A percentile compares a stretch with the other conserved stretches of the same genome.
Conservation (phyloP, 345 rosid genomes). For the Tarenaya hassleriana region DNA sequence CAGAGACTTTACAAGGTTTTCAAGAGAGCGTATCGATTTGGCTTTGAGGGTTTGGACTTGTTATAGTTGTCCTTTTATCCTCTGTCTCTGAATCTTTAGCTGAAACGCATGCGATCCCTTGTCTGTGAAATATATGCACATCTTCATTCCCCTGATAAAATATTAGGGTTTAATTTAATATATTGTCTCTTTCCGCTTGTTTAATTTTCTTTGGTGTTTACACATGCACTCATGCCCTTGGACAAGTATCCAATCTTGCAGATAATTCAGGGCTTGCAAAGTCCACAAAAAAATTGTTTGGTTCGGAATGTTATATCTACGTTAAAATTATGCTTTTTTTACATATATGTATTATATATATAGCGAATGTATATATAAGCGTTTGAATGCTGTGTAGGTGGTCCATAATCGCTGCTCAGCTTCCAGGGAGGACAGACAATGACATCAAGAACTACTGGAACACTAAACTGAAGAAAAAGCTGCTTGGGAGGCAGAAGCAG, state of each 20-base stretch:
- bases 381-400: conserved; percentile 50
- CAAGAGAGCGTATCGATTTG: no score
- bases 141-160: conserved; percentile 10
- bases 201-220: conserved; percentile 20
- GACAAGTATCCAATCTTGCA: conserved; percentile 2
- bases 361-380: no score
- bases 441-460: conserved; percentile 98
- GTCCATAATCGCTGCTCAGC: conserved; percentile 98
- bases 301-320: no score
- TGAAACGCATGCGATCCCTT: conserved; percentile 25
- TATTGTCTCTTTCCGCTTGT: conserved; percentile 28
- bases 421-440: conserved; percentile 98
- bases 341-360: no score
- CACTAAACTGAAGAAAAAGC: conserved; percentile 91
- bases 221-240: conserved; percentile 1
- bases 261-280: no score
- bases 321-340: no score
- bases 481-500: conserved; percentile 76
- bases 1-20: no score
- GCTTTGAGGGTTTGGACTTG: background rate
- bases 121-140: conserved; percentile 6
- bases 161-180: conserved; percentile 22
- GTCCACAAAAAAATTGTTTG: no score
- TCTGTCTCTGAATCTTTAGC: conserved; percentile 38
- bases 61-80: conserved; percentile 35